Evolutionary conservation across 2,329 filamentous ascomycete genomes (phyloP).

Genomic region (Tolypocladium nubicola): DNA sequence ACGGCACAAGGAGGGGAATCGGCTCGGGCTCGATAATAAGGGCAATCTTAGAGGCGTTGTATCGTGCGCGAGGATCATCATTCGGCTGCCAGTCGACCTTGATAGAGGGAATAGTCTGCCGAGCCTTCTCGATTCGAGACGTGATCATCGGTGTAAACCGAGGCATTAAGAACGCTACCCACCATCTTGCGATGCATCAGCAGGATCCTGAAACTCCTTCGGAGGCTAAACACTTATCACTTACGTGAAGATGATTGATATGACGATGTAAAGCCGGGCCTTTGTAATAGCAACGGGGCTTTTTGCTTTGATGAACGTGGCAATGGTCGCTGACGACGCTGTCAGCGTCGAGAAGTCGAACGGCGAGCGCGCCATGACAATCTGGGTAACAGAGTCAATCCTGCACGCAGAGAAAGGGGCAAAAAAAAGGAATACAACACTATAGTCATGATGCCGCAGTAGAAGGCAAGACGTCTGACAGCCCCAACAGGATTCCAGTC

Average conservation of each 20-base stretch:
- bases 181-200: conserved; percentile 28
- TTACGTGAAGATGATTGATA: neutral
- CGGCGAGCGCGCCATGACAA: too few relatives aligned
- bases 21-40: conserved; percentile 40
- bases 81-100: conserved; percentile 27
- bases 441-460: too few relatives aligned
- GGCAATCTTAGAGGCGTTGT: conserved; percentile 39
- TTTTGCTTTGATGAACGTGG: too few relatives aligned
- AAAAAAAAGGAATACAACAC: too few relatives aligned
- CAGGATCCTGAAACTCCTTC: too few relatives aligned
- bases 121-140: conserved; percentile 26
- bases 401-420: too few relatives aligned
- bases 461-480: too few relatives aligned
- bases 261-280: neutral
- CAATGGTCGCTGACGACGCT: too few relatives aligned
- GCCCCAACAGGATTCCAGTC: too few relatives aligned
- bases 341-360: too few relatives aligned
- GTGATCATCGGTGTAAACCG: conserved; percentile 29
- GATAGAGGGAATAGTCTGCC: conserved; percentile 24
- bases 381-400: too few relatives aligned
- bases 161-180: conserved; percentile 31
- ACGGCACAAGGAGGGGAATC: conserved; percentile 36
- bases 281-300: neutral
- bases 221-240: neutral
- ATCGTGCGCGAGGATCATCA: conserved; percentile 22